Conservation (phyloP, 768 basidiomycete species). For the Piloderma croceum region DNA sequence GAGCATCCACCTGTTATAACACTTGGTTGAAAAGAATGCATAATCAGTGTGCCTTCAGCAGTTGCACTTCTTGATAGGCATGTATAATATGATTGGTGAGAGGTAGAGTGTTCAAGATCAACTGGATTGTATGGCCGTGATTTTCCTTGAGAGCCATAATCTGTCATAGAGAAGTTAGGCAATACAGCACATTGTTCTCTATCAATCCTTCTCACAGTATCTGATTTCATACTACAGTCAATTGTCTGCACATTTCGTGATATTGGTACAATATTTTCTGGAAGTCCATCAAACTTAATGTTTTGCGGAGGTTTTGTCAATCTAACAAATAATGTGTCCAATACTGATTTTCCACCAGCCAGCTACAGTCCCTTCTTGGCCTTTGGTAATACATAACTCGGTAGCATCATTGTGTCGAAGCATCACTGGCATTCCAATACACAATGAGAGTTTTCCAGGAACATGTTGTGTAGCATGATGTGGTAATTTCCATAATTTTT, state of each 20-base stretch:
- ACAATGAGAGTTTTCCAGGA: slow-evolving; percentile 25
- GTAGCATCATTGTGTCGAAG: slow-evolving; percentile 28
- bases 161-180: slow-evolving; percentile 29
- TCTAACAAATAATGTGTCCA: slow-evolving; percentile 28
- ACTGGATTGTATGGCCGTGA: slow-evolving; percentile 22
- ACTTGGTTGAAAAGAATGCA: slow-evolving; percentile 18
- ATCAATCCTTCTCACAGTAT: slow-evolving; percentile 10
- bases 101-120: slow-evolving; percentile 15
- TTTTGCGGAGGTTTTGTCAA: slow-evolving; percentile 18
- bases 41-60: slow-evolving; percentile 23
- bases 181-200: slow-evolving; percentile 20
- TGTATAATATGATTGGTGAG: slow-evolving; percentile 21
- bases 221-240: slow-evolving; percentile 14
- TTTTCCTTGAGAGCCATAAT: slow-evolving; percentile 24
- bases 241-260: neutral
- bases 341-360: slow-evolving; percentile 25
- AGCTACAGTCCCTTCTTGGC: slow-evolving; percentile 27
- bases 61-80: slow-evolving; percentile 21
- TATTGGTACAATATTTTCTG: slow-evolving; percentile 28
- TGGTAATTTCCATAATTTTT: slow-evolving; percentile 17
- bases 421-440: slow-evolving; percentile 30
- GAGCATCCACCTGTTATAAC: slow-evolving; percentile 16
- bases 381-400: slow-evolving; percentile 30
- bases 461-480: slow-evolving; percentile 19
- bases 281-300: slow-evolving; percentile 23